phyloP scores from a whole-genome alignment of 169 alveolate species.

The Plasmodium cynomolgi region DNA sequence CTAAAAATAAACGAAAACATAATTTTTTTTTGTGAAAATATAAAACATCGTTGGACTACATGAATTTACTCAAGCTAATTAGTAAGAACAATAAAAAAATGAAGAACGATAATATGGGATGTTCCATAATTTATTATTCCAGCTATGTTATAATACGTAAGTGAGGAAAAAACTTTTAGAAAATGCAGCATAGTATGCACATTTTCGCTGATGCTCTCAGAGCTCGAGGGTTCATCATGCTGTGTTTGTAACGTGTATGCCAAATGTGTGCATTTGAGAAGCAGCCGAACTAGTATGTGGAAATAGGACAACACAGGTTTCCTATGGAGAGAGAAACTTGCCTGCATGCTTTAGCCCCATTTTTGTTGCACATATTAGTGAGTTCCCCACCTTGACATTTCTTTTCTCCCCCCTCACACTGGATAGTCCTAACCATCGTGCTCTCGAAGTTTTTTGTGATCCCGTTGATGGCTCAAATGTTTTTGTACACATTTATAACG shows the following conservation, averaged over 20 bases:
- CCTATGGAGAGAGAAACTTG: not conserved
- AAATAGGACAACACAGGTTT: not conserved
- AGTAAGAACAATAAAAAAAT: conserved; percentile 52
- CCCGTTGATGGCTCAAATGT: conserved; percentile 62
- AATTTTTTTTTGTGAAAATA: not conserved
- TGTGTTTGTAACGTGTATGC: not conserved
- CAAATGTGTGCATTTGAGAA: not conserved
- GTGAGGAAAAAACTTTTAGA: conserved; percentile 1
- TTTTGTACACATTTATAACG: conserved; percentile 66
- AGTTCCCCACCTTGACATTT: not conserved
- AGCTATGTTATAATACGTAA: conserved; percentile 59
- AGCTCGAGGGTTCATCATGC: not conserved
- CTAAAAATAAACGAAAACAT: not conserved
- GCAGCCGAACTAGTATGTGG: not conserved
- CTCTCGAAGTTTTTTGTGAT: conserved; percentile 62
- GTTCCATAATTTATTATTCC: conserved; percentile 20
- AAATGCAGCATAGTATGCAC: not conserved
- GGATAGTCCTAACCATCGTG: conserved; percentile 42
- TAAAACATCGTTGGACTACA: conserved; percentile 19
- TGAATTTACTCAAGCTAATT: conserved; percentile 40
- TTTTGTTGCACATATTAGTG: not conserved
- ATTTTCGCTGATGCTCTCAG: not conserved
- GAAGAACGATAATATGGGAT: conserved; percentile 37
- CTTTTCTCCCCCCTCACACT: not conserved
- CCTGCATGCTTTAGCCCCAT: not conserved